Conservation (phyloP, 2,329 filamentous ascomycete genomes). For the Epicoccum nigrum region DNA sequence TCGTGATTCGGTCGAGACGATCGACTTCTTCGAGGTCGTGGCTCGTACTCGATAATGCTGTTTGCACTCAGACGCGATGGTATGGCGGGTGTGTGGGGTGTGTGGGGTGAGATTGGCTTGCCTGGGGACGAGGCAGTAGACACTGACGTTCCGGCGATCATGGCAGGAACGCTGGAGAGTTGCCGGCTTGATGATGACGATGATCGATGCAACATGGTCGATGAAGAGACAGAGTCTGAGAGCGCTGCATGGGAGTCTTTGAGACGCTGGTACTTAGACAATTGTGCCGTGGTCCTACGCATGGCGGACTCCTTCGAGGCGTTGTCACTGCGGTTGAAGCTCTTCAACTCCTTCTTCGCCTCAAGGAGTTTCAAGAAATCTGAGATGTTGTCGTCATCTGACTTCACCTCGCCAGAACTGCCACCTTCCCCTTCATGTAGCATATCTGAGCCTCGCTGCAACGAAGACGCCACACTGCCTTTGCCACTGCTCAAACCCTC, state of each 20-base stretch:
- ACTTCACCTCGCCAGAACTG: slow-evolving; percentile 69
- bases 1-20: slow-evolving; percentile 40
- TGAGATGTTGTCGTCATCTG: slow-evolving; percentile 90
- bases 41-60: slow-evolving; percentile 75
- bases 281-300: slow-evolving; percentile 76
- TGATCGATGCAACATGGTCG: slow-evolving; percentile 81
- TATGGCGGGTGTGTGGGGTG: slow-evolving; percentile 90
- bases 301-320: slow-evolving; percentile 68
- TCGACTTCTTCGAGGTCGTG: slow-evolving; percentile 41
- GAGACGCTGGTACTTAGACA: slow-evolving; percentile 87
- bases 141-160: slow-evolving; percentile 69
- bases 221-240: slow-evolving; percentile 92
- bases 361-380: slow-evolving; percentile 92
- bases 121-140: slow-evolving; percentile 87
- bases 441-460: slow-evolving; percentile 76
- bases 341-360: slow-evolving; percentile 82
- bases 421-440: slow-evolving; percentile 72
- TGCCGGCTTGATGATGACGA: slow-evolving; percentile 79
- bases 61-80: slow-evolving; percentile 93
- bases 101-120: slow-evolving; percentile 88
- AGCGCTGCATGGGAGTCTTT: slow-evolving; percentile 85
- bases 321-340: slow-evolving; percentile 71
- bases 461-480: slow-evolving; percentile 73
- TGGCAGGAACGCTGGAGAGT: slow-evolving; percentile 67
- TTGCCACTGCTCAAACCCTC: slow-evolving; percentile 82